These are phyloP conservation scores for Aureobasidium sp. DNA, from an alignment of 2,329 filamentous ascomycete species.

Conservation along the genomic window DNA sequence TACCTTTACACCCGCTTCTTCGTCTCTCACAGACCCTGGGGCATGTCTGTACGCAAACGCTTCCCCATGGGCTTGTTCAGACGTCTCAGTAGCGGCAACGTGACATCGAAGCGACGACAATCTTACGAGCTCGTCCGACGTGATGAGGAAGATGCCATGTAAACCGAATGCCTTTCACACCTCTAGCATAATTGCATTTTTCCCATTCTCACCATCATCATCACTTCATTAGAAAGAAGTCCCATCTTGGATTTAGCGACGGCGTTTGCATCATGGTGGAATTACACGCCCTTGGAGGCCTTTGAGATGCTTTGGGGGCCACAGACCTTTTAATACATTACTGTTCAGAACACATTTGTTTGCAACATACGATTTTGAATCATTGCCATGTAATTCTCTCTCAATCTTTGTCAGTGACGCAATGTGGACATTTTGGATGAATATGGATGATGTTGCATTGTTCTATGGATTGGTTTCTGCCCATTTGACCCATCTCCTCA, in stretches of 20 bases:
- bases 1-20: constrained; percentile 44
- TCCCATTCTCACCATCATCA: not conserved
- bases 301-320: not conserved
- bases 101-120: constrained; percentile 15
- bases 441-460: not conserved
- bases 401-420: not conserved
- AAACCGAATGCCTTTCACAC: not conserved
- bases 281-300: not conserved
- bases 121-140: constrained; percentile 18
- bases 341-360: not conserved
- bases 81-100: constrained; percentile 13
- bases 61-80: constrained; percentile 16
- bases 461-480: constrained; percentile 44
- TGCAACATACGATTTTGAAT: not conserved
- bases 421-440: not conserved
- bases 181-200: not conserved
- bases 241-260: not conserved
- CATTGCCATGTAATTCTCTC: not conserved
- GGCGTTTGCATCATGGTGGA: not conserved
- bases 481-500: constrained; percentile 82
- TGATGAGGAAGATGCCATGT: constrained; percentile 8
- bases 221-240: not conserved
- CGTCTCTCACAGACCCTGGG: constrained; percentile 13
- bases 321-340: not conserved
- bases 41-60: constrained; percentile 7